Base-by-base conservation (phyloP, 805 yeast species). In the Blastobotrys terrestris region DNA sequence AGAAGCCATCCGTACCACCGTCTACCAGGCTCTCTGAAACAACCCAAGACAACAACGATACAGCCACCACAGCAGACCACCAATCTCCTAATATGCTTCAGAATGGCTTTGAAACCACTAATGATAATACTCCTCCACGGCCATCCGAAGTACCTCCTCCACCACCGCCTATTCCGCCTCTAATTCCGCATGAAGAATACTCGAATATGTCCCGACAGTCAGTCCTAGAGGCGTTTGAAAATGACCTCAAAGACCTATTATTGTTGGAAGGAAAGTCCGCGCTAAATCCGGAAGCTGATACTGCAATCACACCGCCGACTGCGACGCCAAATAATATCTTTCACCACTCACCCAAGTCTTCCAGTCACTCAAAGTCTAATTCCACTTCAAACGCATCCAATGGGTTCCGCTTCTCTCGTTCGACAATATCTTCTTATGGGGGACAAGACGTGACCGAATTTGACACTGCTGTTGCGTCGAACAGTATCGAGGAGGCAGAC, bases 191-290 rank as follows among this genome's bases (percentile, higher is more conserved):
- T 15, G 35, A 21, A 21, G 35, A 13, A 11, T 44, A 20, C 22
- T 8, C 35, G 39, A 21, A 19, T 16, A 41, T 51, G 50, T 20
- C 35, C 39, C 50, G 46, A 4, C 46, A 46, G 31, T 20, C 41
- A 31, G 48, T 53, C 14, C 46, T 54, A 15, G 51, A 51, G n/a
- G 57, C 54, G 2, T 54, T 54, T 21, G 57, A 51, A 26, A 51
- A 44, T 13, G 57, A 54, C 20, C 48, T 54, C 14, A 31, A 46
- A 7, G 57, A 54, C 31, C 42, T 54, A 16, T 47, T 54, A 3
- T 44, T 26, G 4, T 11, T 44, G 19, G 41, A 50, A 22, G 44
- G 39, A 39, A 26, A 26, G 11, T 26, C 35, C 11, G 35, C 11
- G 47, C 51, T 21, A 20, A 22, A 42, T 18, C 48, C 46, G 31